Evolutionary conservation across 306 rosid genomes (phyloP), one percentile per base, ranked within the genome.

Genomic region (Malus sieversii): DNA sequence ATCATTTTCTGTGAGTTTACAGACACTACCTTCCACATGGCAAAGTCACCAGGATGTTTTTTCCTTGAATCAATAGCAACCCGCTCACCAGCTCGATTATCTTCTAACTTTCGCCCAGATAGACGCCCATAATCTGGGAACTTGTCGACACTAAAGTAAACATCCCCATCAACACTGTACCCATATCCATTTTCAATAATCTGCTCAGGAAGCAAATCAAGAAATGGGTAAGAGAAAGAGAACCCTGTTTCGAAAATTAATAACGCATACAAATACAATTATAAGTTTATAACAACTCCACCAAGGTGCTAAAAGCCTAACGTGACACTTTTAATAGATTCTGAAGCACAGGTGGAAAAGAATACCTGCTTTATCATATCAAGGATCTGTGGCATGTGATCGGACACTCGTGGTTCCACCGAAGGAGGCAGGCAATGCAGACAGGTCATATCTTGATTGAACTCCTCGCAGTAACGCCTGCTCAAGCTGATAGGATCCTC

Each of bases 41-140:
- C 96, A 90, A 95, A 95, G 84, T 95, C 99, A 80, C 97, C 99
- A 72, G 97, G 97, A 79, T 92, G 80, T 86, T 83, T 86, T 92
- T 95, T 92, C 87, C 97, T 95, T 25, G 87, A 80, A 83, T 95
- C 99, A 78, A 95, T 86, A 84, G 89, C 90, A 74, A 95, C 96
- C 82, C 99, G 87, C 88, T 95, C 96, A 77, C 97, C 99, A 67
- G 99, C 97, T 80, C 97, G 91, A 78, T 95, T 95, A 81, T 92
- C 99, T 82, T 92, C 93, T 86, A 92, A 81, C 72, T 87, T 90
- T 78, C 97, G 82, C 75, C 93, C 89, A 29, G 99, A 89, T 78
- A 95, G 77, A 71, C 64, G 84, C 62, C 99, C 99, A 86, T 95
- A 95, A 76, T 88, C 86, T 66, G 97, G 96, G 85, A 90, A 89